Percentiles rank a stretch among this genome's conserved stretches.
These are phyloP conservation scores for Pestalotiopsis sp. DNA, from an alignment of 2,329 filamentous ascomycete genomes.

Conservation along the genomic window DNA sequence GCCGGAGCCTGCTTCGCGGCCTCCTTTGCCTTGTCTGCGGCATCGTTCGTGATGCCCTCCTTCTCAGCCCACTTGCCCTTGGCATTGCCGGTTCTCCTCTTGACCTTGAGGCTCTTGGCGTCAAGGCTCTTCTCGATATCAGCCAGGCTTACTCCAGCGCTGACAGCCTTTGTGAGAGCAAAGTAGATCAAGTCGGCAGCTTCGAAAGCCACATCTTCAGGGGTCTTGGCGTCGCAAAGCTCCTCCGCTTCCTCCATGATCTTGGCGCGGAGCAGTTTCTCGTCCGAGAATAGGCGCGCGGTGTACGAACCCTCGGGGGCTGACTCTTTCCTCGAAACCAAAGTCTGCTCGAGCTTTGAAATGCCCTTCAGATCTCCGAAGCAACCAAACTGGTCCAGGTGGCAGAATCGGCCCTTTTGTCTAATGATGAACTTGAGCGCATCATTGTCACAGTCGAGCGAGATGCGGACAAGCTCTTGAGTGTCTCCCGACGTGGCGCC, in stretches of 20 bases:
- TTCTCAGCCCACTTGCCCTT: constrained; percentile 92
- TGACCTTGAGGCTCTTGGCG: constrained; percentile 93
- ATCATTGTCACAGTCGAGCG: constrained; percentile 91
- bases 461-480: constrained; percentile 83
- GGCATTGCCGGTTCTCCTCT: constrained; percentile 88
- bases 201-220: constrained; percentile 88
- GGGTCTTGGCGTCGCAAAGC: constrained; percentile 81
- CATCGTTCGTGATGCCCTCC: constrained; percentile 62
- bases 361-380: constrained; percentile 86
- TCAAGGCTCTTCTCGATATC: constrained; percentile 94
- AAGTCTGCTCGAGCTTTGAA: constrained; percentile 82
- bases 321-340: constrained; percentile 78
- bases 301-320: constrained; percentile 93
- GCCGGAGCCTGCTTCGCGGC: constrained; percentile 37
- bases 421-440: constrained; percentile 87
- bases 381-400: constrained; percentile 88
- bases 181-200: constrained; percentile 97
- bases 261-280: constrained; percentile 88
- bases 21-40: constrained; percentile 35
- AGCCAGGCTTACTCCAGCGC: constrained; percentile 80
- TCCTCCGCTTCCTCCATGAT: constrained; percentile 99
- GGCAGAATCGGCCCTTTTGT: constrained; percentile 93
- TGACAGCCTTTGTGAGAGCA: constrained; percentile 85
- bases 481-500: constrained; percentile 92
- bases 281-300: constrained; percentile 86